Evolutionary conservation across 2,329 filamentous ascomycete genomes (phyloP).

Genomic region (Colletotrichum liaoningense): DNA sequence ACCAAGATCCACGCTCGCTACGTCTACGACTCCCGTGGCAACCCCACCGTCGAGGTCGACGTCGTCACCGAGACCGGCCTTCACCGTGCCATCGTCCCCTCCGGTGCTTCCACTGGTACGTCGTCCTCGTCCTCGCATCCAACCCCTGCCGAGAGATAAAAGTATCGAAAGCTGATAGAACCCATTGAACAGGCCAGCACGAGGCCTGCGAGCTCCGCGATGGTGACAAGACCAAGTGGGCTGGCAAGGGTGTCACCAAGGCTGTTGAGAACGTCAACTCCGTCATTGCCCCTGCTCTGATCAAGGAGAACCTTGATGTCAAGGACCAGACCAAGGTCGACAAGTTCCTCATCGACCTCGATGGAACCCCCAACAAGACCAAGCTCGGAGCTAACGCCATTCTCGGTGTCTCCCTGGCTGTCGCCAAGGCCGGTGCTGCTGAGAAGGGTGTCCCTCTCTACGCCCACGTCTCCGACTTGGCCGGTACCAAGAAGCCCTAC

Average conservation of each 20-base stretch:
- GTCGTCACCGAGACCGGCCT: slow-evolving; percentile 92
- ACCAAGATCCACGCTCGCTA: slow-evolving; percentile 91
- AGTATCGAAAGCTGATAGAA: slow-evolving; percentile 43
- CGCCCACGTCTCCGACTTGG: slow-evolving; percentile 87
- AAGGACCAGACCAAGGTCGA: slow-evolving; percentile 89
- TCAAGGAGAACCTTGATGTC: slow-evolving; percentile 85
- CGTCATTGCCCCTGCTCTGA: slow-evolving; percentile 81
- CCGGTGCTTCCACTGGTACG: slow-evolving; percentile 89
- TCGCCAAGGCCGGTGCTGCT: slow-evolving; percentile 90
- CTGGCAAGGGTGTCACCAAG: slow-evolving; percentile 87
- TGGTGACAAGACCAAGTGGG: slow-evolving; percentile 88
- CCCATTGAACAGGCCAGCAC: slow-evolving; percentile 74
- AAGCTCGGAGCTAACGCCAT: slow-evolving; percentile 91
- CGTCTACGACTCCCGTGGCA: slow-evolving; percentile 98
- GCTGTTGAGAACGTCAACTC: slow-evolving; percentile 89
- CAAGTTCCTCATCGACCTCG: slow-evolving; percentile 86
- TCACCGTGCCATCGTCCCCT: slow-evolving; percentile 93
- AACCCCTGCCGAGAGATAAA: slow-evolving; percentile 25
- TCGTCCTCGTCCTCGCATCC: slow-evolving; percentile 41
- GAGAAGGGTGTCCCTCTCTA: slow-evolving; percentile 91
- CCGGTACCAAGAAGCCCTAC: slow-evolving; percentile 91
- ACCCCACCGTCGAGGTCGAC: slow-evolving; percentile 98
- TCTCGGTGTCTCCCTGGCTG: slow-evolving; percentile 84
- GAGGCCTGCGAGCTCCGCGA: slow-evolving; percentile 93
- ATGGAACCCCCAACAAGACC: slow-evolving; percentile 87